phyloP scores from a whole-genome alignment of 805 yeast genomes.

The Ogataea salicorniae region DNA sequence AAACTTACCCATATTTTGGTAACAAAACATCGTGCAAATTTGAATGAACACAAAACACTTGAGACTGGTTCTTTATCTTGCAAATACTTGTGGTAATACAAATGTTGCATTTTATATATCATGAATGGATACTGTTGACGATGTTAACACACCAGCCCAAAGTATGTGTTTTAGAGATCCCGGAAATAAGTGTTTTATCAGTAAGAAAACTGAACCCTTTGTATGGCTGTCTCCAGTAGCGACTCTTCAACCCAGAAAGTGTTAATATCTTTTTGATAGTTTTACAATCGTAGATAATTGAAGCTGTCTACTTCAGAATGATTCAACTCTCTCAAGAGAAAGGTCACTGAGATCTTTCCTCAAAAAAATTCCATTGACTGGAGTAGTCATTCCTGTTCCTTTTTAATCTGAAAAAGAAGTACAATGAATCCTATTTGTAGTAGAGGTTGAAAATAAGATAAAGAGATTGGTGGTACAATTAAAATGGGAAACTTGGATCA shows the following conservation, averaged over 20 bases:
- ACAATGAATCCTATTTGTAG: slow-evolving; percentile 19
- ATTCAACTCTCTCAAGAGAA: slow-evolving; percentile 29
- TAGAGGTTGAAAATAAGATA: slow-evolving; percentile 14
- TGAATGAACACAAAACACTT: background rate
- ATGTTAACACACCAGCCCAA: slow-evolving; percentile 58
- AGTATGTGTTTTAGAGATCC: slow-evolving; percentile 38
- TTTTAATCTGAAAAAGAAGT: slow-evolving; percentile 47
- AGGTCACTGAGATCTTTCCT: background rate
- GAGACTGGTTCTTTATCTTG: slow-evolving; percentile 29
- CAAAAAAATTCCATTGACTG: slow-evolving; percentile 31
- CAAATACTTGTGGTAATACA: slow-evolving; percentile 44
- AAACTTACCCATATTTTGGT: slow-evolving; percentile 50
- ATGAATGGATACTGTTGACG: slow-evolving; percentile 38
- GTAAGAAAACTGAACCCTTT: slow-evolving; percentile 51
- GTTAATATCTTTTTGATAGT: slow-evolving; percentile 34
- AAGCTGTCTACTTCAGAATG: slow-evolving; percentile 44
- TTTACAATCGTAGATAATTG: slow-evolving; percentile 48
- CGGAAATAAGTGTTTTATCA: slow-evolving; percentile 41
- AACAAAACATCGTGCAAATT: slow-evolving; percentile 26
- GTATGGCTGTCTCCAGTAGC: slow-evolving; percentile 47
- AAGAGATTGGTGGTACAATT: slow-evolving; percentile 9
- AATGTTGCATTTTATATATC: slow-evolving; percentile 47
- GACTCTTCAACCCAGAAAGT: slow-evolving; percentile 37
- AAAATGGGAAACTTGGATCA: slow-evolving; percentile 49
- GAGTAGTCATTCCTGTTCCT: slow-evolving; percentile 54